A percentile compares a stretch with the other conserved stretches of the same genome.
phyloP scores from a whole-genome alignment of 306 rosid genomes.

The Comarum palustre region DNA sequence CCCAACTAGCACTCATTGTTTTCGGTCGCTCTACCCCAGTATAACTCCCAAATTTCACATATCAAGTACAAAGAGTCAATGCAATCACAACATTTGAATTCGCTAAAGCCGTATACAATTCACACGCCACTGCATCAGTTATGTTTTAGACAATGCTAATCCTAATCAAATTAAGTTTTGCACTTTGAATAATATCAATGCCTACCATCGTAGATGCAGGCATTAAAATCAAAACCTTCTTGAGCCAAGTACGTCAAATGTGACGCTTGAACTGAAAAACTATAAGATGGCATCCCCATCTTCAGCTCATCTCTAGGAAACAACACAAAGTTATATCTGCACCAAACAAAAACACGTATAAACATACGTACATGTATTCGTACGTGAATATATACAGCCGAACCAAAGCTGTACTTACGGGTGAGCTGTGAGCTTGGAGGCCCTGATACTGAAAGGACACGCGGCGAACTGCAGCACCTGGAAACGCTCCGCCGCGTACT shows the following conservation, averaged over 20 bases:
- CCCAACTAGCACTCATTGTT: background rate
- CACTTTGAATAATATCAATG: background rate
- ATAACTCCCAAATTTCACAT: background rate
- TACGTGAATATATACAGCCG: background rate
- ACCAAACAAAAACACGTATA: conserved; percentile 15
- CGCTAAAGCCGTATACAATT: too few species aligned
- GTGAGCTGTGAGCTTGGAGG: conserved; percentile 50
- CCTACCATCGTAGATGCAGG: conserved; percentile 75
- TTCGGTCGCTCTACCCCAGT: background rate
- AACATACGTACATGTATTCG: background rate
- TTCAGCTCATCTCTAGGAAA: conserved; percentile 84
- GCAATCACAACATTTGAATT: background rate
- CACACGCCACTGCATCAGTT: background rate
- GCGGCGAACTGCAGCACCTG: conserved; percentile 80
- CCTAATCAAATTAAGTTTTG: conserved; percentile 1
- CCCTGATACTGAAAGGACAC: conserved; percentile 67
- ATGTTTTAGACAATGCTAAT: background rate
- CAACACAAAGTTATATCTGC: conserved; percentile 77
- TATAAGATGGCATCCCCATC: conserved; percentile 78
- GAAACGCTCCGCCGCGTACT: conserved; percentile 62
- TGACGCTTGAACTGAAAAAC: conserved; percentile 72
- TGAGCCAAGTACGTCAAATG: conserved; percentile 66
- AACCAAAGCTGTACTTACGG: conserved; percentile 52
- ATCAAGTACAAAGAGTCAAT: background rate
- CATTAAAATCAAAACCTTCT: conserved; percentile 81